A percentile compares a stretch with the other conserved stretches of the same genome.
Conservation (phyloP, 2,329 filamentous ascomycete genomes). For the Venturia effusa region DNA sequence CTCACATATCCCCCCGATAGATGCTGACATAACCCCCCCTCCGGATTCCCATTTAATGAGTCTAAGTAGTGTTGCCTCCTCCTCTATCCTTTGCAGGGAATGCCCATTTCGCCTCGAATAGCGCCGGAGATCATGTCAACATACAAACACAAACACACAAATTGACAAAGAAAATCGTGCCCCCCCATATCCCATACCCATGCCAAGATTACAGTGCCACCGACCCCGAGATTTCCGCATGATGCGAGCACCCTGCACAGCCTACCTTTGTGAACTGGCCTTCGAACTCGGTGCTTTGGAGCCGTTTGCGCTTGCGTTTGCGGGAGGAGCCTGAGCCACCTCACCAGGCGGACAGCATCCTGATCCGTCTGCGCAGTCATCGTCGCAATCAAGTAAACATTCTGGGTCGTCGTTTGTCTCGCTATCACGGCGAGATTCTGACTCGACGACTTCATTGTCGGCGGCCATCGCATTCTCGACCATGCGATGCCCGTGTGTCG, state of each 20-base stretch:
- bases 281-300: background rate
- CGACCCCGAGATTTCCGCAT: too few relatives aligned
- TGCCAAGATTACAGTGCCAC: background rate
- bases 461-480: slow-evolving; percentile 7
- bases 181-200: background rate
- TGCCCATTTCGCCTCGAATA: background rate
- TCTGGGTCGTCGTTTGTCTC: slow-evolving; percentile 13
- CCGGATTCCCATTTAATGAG: too few relatives aligned
- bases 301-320: background rate
- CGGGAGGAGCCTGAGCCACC: background rate
- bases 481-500: slow-evolving; percentile 30
- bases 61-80: background rate
- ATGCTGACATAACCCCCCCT: too few relatives aligned
- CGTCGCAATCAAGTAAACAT: slow-evolving; percentile 34
- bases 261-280: background rate
- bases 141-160: background rate
- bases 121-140: background rate
- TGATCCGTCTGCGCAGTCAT: slow-evolving; percentile 31
- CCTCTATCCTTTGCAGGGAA: background rate
- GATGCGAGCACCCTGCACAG: background rate
- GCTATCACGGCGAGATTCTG: slow-evolving; percentile 9
- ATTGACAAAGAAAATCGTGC: background rate
- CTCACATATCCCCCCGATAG: too few relatives aligned
- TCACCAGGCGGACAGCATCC: slow-evolving; percentile 28
- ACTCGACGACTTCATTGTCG: slow-evolving; percentile 11